These are phyloP conservation scores for Rhynchosporium agropyri DNA, from an alignment of 2,329 filamentous ascomycete genomes.

Conservation along the genomic window DNA sequence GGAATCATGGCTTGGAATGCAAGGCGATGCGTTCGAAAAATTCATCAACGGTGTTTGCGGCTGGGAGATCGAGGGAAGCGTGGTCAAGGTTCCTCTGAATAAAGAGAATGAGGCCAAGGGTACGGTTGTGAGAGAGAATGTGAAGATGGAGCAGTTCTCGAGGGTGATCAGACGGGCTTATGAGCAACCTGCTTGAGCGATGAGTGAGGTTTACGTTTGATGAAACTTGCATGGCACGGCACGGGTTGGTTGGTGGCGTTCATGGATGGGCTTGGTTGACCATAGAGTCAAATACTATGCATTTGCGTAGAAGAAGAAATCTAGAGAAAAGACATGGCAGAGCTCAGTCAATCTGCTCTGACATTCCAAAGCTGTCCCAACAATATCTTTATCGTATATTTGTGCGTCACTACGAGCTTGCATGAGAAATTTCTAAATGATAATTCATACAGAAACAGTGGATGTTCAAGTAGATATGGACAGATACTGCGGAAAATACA, in stretches of 20 bases:
- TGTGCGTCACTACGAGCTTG: slow-evolving; percentile 3
- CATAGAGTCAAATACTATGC: slow-evolving; percentile 15
- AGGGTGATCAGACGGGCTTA: slow-evolving; percentile 82
- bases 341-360: slow-evolving; percentile 1
- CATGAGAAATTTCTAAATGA: background rate
- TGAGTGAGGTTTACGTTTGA: slow-evolving; percentile 17
- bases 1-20: slow-evolving; percentile 76
- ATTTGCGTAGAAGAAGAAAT: slow-evolving; percentile 12
- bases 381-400: slow-evolving; percentile 4
- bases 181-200: slow-evolving; percentile 70
- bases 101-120: slow-evolving; percentile 98
- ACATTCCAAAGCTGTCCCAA: slow-evolving; percentile 4
- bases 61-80: slow-evolving; percentile 71
- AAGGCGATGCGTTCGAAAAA: slow-evolving; percentile 68
- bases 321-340: background rate
- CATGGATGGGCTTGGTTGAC: slow-evolving; percentile 29
- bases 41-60: slow-evolving; percentile 85
- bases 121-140: slow-evolving; percentile 91
- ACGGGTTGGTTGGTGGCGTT: slow-evolving; percentile 35
- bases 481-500: background rate
- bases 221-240: slow-evolving; percentile 36
- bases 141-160: slow-evolving; percentile 84
- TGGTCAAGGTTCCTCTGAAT: slow-evolving; percentile 82
- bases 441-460: background rate
- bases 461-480: background rate